A percentile compares a stretch with the other conserved stretches of the same genome.
Evolutionary conservation across 345 rosid genomes (phyloP).

Genomic region (Populus alba): DNA sequence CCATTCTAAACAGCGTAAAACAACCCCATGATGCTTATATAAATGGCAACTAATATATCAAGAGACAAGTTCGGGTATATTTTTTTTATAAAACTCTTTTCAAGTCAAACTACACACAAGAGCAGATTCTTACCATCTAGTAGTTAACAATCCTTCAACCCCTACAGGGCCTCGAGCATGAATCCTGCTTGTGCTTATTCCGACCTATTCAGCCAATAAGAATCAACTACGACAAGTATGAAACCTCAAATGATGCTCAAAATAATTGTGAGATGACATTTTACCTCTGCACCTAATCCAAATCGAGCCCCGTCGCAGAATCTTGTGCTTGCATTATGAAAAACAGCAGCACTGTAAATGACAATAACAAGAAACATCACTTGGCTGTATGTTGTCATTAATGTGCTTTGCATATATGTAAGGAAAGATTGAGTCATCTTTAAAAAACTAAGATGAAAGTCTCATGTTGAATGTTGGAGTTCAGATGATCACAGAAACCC

Average conservation of each 20-base stretch:
- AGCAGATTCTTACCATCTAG: constrained; percentile 65
- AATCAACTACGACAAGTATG: constrained; percentile 2
- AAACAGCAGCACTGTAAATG: constrained; percentile 87
- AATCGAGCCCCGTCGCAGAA: constrained; percentile 97
- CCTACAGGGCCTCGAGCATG: constrained; percentile 99
- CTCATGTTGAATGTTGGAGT: background rate
- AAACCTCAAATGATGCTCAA: constrained; percentile 1
- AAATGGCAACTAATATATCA: background rate
- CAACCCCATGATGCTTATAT: background rate
- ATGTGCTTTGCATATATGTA: no score
- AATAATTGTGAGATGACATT: background rate
- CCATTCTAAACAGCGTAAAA: background rate
- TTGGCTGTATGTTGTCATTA: background rate
- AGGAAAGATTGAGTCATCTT: background rate
- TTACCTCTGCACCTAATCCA: constrained; percentile 99
- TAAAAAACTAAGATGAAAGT: background rate
- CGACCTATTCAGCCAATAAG: constrained; percentile 52
- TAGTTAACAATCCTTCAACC: constrained; percentile 91
- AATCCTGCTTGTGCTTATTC: constrained; percentile 93
- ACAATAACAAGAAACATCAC: constrained; percentile 5
- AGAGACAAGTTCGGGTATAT: background rate
- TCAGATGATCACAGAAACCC: background rate
- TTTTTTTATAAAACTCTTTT: background rate
- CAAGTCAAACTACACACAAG: background rate
- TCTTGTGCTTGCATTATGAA: constrained; percentile 96